phyloP scores from a whole-genome alignment of 139 green algal species.

The Tetraselmis striata region DNA sequence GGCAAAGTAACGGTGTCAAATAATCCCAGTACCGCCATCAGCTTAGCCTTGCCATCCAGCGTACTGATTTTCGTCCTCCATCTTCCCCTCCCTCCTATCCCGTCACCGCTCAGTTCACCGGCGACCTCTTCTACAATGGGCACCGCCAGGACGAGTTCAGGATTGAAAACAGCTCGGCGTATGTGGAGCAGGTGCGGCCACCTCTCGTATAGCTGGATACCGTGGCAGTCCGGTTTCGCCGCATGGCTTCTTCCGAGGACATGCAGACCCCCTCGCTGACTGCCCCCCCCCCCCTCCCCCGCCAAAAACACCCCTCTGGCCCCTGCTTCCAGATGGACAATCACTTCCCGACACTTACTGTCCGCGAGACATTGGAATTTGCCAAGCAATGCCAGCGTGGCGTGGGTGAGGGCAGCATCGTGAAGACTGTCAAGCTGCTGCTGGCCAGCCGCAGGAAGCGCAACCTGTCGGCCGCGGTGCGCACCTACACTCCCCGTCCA shows the following conservation, averaged over 20 bases:
- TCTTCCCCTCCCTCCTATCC: too few species aligned
- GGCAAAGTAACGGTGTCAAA: too few species aligned
- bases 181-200: constrained; percentile 52
- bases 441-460: background rate
- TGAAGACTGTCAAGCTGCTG: constrained; percentile 19
- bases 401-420: constrained; percentile 3
- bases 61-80: too few species aligned
- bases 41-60: too few species aligned
- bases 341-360: constrained; percentile 63
- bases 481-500: too few species aligned
- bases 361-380: constrained; percentile 74
- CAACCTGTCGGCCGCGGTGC: background rate
- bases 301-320: too few species aligned
- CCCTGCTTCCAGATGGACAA: constrained; percentile 38
- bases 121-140: constrained; percentile 64
- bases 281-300: too few species aligned
- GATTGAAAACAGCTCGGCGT: constrained; percentile 41
- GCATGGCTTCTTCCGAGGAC: too few species aligned
- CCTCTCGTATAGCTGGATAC: too few species aligned
- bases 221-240: too few species aligned
- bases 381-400: constrained; percentile 40
- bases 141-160: constrained; percentile 44
- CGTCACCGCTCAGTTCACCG: constrained; percentile 25
- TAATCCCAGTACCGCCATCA: too few species aligned
- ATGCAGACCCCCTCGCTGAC: too few species aligned